Evolutionary conservation across 352 stramenopile genomes (phyloP).

Genomic region (Peronospora farinosa): DNA sequence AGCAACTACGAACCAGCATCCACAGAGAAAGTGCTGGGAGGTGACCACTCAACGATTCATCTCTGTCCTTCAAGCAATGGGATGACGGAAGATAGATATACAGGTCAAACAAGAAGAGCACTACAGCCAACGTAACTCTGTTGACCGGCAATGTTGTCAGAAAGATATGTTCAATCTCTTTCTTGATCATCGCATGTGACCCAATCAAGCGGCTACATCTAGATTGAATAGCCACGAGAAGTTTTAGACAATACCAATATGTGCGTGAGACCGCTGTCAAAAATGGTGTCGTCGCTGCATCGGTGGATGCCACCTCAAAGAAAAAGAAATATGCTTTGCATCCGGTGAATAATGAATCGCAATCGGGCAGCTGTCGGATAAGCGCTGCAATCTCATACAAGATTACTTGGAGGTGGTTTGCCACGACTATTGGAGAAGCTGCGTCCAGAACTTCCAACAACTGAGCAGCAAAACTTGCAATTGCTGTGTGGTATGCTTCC

Average conservation of each 20-base stretch:
- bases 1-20: slow-evolving; percentile 47
- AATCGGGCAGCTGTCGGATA: slow-evolving; percentile 57
- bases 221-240: slow-evolving; percentile 34
- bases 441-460: slow-evolving; percentile 16
- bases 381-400: slow-evolving; percentile 30
- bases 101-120: slow-evolving; percentile 73
- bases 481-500: slow-evolving; percentile 27
- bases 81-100: slow-evolving; percentile 63
- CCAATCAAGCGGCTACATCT: background rate
- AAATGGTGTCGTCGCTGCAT: slow-evolving; percentile 46
- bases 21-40: slow-evolving; percentile 54
- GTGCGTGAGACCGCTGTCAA: slow-evolving; percentile 45
- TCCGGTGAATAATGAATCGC: slow-evolving; percentile 40
- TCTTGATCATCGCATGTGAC: slow-evolving; percentile 2
- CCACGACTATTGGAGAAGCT: slow-evolving; percentile 6
- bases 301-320: slow-evolving; percentile 51
- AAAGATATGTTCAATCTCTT: slow-evolving; percentile 12
- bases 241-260: slow-evolving; percentile 56
- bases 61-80: slow-evolving; percentile 28
- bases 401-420: slow-evolving; percentile 11
- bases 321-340: slow-evolving; percentile 62
- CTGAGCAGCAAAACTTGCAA: slow-evolving; percentile 24
- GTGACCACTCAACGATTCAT: background rate
- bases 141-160: slow-evolving; percentile 24
- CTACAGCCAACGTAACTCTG: slow-evolving; percentile 38